Conservation (phyloP, 176 grass and related monocot species). For the Juncus inflexus region DNA sequence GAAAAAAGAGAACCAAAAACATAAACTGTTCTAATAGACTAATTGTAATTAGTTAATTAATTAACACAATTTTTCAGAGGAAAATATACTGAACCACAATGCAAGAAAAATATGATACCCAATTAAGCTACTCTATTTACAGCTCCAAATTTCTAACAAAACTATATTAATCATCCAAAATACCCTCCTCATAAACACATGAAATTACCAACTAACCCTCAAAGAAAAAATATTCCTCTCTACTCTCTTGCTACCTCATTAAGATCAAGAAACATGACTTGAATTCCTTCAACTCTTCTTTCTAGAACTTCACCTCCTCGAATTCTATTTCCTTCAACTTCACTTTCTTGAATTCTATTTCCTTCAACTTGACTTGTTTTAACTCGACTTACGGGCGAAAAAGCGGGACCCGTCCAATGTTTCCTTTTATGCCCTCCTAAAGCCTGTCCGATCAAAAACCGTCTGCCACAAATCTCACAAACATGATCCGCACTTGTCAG, state of each 20-base stretch:
- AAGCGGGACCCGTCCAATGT: conserved; percentile 8
- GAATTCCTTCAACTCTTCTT: background rate
- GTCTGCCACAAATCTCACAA: conserved; percentile 12
- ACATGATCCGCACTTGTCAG: background rate
- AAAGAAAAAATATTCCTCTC: background rate
- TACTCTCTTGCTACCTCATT: background rate
- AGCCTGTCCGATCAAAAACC: conserved; percentile 8
- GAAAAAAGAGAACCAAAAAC: too few species aligned
- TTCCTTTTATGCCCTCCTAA: conserved; percentile 20
- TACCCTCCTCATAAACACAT: background rate
- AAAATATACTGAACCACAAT: too few species aligned
- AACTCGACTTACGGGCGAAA: background rate
- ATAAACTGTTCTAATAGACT: too few species aligned
- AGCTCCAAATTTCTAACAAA: background rate
- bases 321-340: background rate
- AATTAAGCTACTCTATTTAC: too few species aligned
- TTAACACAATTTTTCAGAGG: too few species aligned
- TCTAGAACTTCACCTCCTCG: background rate
- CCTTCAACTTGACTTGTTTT: conserved; percentile 2
- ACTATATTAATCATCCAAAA: background rate
- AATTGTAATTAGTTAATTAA: too few species aligned
- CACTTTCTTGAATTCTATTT: conserved; percentile 8
- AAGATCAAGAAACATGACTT: background rate
- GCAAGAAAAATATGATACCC: too few species aligned
- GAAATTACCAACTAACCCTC: background rate